These are phyloP conservation scores for Pichia sp. DNA, from an alignment of 1,139 yeast genomes.

Conservation along the genomic window DNA sequence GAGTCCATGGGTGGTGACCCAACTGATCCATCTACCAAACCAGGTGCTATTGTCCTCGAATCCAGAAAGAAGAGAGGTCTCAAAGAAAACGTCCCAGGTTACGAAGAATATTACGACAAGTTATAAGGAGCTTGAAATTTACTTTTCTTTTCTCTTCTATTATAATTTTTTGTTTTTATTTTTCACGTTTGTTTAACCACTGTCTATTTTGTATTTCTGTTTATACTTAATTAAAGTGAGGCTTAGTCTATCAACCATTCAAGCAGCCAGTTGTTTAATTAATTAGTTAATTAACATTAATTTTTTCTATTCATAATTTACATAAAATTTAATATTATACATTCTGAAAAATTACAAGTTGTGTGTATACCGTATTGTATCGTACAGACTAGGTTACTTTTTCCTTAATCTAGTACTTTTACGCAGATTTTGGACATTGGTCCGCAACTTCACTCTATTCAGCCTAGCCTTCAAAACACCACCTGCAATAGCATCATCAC, in stretches of 20 bases:
- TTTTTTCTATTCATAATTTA: background rate
- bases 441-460: constrained; percentile 14
- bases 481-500: background rate
- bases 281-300: background rate
- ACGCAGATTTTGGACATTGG: constrained; percentile 12
- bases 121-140: constrained; percentile 52
- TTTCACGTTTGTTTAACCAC: background rate
- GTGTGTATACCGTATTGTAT: background rate
- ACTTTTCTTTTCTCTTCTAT: background rate
- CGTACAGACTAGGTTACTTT: background rate
- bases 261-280: background rate
- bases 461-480: constrained; percentile 13
- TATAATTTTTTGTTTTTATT: constrained; percentile 2
- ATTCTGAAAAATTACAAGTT: background rate
- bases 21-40: constrained; percentile 86
- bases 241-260: constrained; percentile 3
- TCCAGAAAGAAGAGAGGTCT: constrained; percentile 97
- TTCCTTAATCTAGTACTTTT: constrained; percentile 3
- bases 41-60: constrained; percentile 85
- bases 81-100: constrained; percentile 97
- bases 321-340: background rate
- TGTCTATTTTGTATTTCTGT: constrained; percentile 14
- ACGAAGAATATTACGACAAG: constrained; percentile 99
- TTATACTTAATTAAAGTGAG: constrained; percentile 5
- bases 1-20: constrained; percentile 87